Evolutionary conservation across 2,329 filamentous ascomycete species (phyloP).

Genomic region (Fusarium sp.): DNA sequence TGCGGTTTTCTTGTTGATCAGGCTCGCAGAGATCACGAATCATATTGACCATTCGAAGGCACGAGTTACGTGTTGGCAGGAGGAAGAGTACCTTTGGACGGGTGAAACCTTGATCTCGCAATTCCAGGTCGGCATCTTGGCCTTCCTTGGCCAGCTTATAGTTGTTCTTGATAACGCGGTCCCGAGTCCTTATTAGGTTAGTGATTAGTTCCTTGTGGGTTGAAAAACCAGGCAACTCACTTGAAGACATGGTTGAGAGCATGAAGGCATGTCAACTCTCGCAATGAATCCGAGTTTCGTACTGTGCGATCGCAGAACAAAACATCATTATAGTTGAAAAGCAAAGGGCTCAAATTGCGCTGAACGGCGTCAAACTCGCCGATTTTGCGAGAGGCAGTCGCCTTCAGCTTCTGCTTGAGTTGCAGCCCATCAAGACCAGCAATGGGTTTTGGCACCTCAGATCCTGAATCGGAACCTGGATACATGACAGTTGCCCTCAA

Average conservation of each 20-base stretch:
- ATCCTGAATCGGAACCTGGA: slow-evolving; percentile 54
- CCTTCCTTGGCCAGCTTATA: slow-evolving; percentile 77
- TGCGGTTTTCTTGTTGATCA: slow-evolving; percentile 94
- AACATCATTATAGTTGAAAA: slow-evolving; percentile 87
- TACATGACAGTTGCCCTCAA: slow-evolving; percentile 61
- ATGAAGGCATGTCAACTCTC: slow-evolving; percentile 82
- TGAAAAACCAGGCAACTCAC: slow-evolving; percentile 53
- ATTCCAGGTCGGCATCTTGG: slow-evolving; percentile 73
- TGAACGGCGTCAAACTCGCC: slow-evolving; percentile 70
- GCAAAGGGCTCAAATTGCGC: slow-evolving; percentile 72
- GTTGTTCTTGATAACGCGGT: slow-evolving; percentile 93
- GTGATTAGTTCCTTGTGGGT: background rate
- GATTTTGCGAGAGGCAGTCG: slow-evolving; percentile 64
- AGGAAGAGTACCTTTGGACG: slow-evolving; percentile 93
- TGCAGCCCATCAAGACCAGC: slow-evolving; percentile 61
- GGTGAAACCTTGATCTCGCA: slow-evolving; percentile 95
- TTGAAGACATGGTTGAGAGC: slow-evolving; percentile 93
- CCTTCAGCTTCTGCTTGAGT: slow-evolving; percentile 77
- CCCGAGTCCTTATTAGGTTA: slow-evolving; percentile 72
- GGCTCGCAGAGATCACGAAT: slow-evolving; percentile 81
- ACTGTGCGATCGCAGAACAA: slow-evolving; percentile 79
- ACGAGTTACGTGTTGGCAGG: slow-evolving; percentile 88
- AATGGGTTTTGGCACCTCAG: slow-evolving; percentile 49
- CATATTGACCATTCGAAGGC: slow-evolving; percentile 79
- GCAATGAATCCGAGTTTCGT: slow-evolving; percentile 74